Percentiles rank a stretch among this genome's conserved stretches.
Conservation (phyloP, 1,139 yeast genomes). For the Diutina mesorugosa region DNA sequence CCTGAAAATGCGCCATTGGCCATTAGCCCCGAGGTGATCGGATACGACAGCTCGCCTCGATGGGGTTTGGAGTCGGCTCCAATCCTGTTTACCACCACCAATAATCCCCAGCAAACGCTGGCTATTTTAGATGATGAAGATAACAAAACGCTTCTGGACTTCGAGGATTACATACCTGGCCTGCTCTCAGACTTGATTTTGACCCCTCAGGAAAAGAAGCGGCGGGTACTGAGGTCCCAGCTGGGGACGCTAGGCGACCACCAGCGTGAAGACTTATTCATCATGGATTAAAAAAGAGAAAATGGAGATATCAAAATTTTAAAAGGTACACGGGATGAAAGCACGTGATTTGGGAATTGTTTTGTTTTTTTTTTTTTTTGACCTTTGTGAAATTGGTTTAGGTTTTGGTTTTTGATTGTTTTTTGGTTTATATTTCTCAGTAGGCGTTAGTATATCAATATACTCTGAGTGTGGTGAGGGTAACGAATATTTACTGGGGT, state of each 20-base stretch:
- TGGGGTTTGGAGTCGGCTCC: background rate
- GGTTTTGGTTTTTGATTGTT: no score
- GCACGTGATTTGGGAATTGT: background rate
- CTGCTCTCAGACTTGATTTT: conserved; percentile 54
- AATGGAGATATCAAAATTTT: background rate
- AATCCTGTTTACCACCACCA: background rate
- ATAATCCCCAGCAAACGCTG: background rate
- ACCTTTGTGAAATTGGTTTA: no score
- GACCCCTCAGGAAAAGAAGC: conserved; percentile 62
- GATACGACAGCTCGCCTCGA: background rate
- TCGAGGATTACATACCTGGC: conserved; percentile 70
- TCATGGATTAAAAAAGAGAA: background rate
- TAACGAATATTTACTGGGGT: background rate
- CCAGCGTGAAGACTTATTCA: background rate
- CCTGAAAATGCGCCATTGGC: background rate
- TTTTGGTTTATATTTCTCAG: no score
- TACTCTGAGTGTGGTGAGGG: background rate
- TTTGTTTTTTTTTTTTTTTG: background rate
- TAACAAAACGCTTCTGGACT: conserved; percentile 9
- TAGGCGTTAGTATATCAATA: background rate
- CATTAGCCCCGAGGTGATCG: background rate
- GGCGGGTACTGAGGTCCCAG: conserved; percentile 52
- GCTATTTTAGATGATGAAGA: background rate
- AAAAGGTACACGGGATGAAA: background rate
- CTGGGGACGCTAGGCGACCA: conserved; percentile 22